These are phyloP conservation scores for Pseudogymnoascus sp. DNA, from an alignment of 2,329 filamentous ascomycete species.

Conservation along the genomic window DNA sequence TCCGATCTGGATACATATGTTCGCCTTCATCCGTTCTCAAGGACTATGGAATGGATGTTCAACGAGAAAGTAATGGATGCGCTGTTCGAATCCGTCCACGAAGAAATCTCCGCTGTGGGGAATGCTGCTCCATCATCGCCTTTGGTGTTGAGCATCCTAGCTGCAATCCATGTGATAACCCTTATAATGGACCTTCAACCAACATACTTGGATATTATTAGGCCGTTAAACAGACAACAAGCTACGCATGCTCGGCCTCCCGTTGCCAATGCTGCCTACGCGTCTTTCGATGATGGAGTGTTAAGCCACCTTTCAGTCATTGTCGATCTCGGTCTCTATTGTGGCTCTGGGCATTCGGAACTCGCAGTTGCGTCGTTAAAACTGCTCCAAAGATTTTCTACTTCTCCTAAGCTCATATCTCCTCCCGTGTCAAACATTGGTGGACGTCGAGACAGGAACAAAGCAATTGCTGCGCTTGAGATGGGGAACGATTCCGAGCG, in stretches of 20 bases:
- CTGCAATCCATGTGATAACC: slow-evolving; percentile 76
- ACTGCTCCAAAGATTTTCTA: slow-evolving; percentile 77
- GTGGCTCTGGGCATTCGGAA: slow-evolving; percentile 72
- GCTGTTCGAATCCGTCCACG: slow-evolving; percentile 70
- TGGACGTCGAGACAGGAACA: slow-evolving; percentile 61
- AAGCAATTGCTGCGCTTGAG: slow-evolving; percentile 81
- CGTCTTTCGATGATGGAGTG: slow-evolving; percentile 88
- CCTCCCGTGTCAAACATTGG: slow-evolving; percentile 53
- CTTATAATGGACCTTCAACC: slow-evolving; percentile 78
- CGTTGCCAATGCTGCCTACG: slow-evolving; percentile 66
- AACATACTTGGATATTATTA: slow-evolving; percentile 84
- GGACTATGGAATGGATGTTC: slow-evolving; percentile 97
- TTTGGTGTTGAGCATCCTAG: slow-evolving; percentile 67
- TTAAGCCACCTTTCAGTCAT: slow-evolving; percentile 72
- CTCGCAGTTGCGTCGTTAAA: slow-evolving; percentile 73
- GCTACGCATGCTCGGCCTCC: slow-evolving; percentile 47
- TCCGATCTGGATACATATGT: slow-evolving; percentile 74
- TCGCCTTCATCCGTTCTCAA: slow-evolving; percentile 80
- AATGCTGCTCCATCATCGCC: slow-evolving; percentile 69
- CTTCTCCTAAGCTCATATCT: slow-evolving; percentile 65
- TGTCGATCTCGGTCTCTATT: slow-evolving; percentile 77
- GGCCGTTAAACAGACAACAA: slow-evolving; percentile 65
- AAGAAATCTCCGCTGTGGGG: slow-evolving; percentile 64
- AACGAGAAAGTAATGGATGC: slow-evolving; percentile 79
- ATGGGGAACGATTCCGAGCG: slow-evolving; percentile 69